These are phyloP conservation scores for Fusarium tanahbumbuense DNA, from an alignment of 2,329 filamentous ascomycete species.

Conservation along the genomic window DNA sequence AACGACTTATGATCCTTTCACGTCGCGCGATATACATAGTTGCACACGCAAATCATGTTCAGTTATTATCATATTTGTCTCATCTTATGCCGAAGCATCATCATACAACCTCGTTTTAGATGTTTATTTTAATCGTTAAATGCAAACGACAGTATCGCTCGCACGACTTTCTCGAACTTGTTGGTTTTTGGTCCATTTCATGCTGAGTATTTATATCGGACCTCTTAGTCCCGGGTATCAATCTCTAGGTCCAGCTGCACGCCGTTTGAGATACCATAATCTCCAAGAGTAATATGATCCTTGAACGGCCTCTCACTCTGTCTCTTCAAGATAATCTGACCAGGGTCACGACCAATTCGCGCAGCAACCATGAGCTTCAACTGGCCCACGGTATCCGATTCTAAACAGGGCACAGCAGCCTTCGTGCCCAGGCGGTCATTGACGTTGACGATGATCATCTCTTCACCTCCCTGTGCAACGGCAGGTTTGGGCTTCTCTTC, in stretches of 20 bases:
- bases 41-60: neutral
- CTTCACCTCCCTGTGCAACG: constrained; percentile 63
- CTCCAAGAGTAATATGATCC: constrained; percentile 85
- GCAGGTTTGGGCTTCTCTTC: constrained; percentile 54
- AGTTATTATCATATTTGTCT: neutral
- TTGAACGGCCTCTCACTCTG: constrained; percentile 96
- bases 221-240: constrained; percentile 66
- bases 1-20: neutral
- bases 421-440: constrained; percentile 98
- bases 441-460: constrained; percentile 93
- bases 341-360: constrained; percentile 86
- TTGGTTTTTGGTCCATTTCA: neutral
- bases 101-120: neutral
- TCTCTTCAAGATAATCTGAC: constrained; percentile 91
- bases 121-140: neutral
- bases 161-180: neutral
- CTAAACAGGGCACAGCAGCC: constrained; percentile 88
- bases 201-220: neutral
- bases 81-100: neutral
- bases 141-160: neutral
- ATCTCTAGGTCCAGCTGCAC: constrained; percentile 76
- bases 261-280: constrained; percentile 94
- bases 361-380: constrained; percentile 94
- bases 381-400: constrained; percentile 83
- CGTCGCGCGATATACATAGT: neutral